Conservation (phyloP, 495 filamentous ascomycete species). For the Lasiosphaeria ovina region DNA sequence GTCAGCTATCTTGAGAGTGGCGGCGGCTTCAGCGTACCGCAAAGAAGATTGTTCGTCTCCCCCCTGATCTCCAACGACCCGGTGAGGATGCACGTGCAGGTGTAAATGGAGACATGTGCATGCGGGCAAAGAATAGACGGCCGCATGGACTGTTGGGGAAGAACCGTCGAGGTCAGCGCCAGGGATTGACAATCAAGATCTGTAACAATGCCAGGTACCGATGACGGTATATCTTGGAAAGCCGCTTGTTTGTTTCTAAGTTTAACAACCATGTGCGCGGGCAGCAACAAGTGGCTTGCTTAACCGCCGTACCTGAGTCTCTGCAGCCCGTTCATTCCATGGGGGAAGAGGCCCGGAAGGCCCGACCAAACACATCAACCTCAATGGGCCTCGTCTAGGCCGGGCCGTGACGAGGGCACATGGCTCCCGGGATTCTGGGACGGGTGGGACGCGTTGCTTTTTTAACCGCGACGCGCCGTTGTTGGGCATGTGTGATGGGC, state of each 20-base stretch:
- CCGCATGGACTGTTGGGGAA: background rate
- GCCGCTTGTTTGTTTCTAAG: slow-evolving; percentile 11
- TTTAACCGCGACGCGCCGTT: background rate
- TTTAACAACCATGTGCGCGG: slow-evolving; percentile 13
- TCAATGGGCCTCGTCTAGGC: too few relatives aligned
- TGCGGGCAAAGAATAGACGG: background rate
- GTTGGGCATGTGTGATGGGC: background rate
- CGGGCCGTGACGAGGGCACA: background rate
- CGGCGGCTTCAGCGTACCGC: too few relatives aligned
- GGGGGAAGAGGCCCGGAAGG: background rate
- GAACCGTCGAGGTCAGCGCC: background rate
- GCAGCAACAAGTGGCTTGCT: slow-evolving; percentile 15
- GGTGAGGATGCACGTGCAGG: background rate
- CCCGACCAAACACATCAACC: too few relatives aligned
- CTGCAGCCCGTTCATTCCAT: background rate
- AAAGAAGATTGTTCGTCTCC: too few relatives aligned
- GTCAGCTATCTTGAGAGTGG: too few relatives aligned
- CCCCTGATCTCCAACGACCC: background rate
- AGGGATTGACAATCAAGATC: background rate
- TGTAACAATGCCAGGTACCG: background rate
- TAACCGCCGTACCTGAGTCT: slow-evolving; percentile 15
- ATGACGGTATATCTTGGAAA: background rate
- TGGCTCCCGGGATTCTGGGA: background rate
- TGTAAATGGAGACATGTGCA: background rate
- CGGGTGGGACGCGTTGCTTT: background rate